These are phyloP conservation scores for Vigna nakashimae DNA, from an alignment of 306 rosid genomes.

Conservation along the genomic window DNA sequence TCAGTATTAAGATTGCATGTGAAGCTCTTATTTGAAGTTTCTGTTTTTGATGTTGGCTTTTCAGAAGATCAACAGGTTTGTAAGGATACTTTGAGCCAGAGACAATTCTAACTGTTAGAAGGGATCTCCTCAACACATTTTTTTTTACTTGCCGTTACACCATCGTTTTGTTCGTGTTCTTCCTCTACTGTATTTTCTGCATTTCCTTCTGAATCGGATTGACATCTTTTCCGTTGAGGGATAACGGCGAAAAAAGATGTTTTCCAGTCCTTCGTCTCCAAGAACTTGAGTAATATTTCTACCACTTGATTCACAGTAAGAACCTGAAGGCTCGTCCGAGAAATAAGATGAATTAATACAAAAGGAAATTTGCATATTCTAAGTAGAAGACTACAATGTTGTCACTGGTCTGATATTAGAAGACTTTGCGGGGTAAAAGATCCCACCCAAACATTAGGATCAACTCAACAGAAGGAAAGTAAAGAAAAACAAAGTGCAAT, in stretches of 20 bases:
- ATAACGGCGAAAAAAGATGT: slow-evolving; percentile 80
- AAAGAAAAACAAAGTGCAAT: slow-evolving; percentile 13
- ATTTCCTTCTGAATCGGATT: slow-evolving; percentile 54
- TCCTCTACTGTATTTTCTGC: slow-evolving; percentile 48
- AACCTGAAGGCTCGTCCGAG: slow-evolving; percentile 61
- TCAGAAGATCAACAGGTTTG: slow-evolving; percentile 33
- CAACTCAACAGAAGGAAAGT: not conserved
- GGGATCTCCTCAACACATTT: slow-evolving; percentile 42
- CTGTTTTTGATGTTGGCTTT: slow-evolving; percentile 5
- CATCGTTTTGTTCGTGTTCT: slow-evolving; percentile 44
- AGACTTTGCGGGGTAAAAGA: not conserved
- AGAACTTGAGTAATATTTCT: slow-evolving; percentile 62
- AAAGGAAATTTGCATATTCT: slow-evolving; percentile 7
- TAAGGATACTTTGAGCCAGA: not conserved
- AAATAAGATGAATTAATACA: slow-evolving; percentile 28
- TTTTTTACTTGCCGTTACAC: slow-evolving; percentile 40
- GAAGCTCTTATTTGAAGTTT: slow-evolving; percentile 8
- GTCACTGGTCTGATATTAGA: not conserved
- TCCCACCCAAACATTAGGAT: not conserved
- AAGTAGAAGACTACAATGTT: not conserved
- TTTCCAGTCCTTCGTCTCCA: slow-evolving; percentile 88
- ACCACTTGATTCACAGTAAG: slow-evolving; percentile 95
- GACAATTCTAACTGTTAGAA: slow-evolving; percentile 39
- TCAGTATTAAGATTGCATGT: slow-evolving; percentile 13
- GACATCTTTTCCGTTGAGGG: slow-evolving; percentile 84